Percentiles rank a stretch among this genome's conserved stretches.
phyloP scores from a whole-genome alignment of 352 stramenopile genomes.

The Globisporangium echinulatum region DNA sequence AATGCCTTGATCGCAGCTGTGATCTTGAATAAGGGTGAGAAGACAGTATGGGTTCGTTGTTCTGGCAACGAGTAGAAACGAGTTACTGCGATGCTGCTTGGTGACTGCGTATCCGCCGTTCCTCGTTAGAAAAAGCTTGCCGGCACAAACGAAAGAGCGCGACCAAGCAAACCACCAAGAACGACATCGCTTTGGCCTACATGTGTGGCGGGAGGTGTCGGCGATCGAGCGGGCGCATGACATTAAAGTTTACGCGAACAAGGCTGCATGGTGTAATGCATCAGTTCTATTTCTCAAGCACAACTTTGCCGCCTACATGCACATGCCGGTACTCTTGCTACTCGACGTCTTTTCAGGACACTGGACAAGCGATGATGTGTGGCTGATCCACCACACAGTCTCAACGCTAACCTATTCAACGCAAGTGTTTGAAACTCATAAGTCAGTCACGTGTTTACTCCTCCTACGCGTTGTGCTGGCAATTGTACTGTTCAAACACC shows the following conservation, averaged over 20 bases:
- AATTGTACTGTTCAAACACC: no score
- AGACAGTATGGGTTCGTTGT: neutral
- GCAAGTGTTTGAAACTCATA: no score
- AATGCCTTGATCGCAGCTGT: neutral
- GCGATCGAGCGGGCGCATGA: neutral
- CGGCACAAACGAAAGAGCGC: neutral
- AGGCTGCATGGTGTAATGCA: neutral
- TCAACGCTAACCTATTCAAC: no score
- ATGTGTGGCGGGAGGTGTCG: neutral
- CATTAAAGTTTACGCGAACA: neutral
- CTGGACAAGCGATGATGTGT: neutral
- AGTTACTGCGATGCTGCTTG: neutral
- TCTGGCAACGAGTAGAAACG: neutral
- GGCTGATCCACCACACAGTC: no score
- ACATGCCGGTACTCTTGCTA: neutral
- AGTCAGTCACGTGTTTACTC: no score
- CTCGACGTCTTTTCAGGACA: neutral
- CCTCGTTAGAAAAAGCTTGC: neutral
- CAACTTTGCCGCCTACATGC: neutral
- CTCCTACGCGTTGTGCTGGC: no score
- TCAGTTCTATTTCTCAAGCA: neutral
- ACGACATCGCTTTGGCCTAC: neutral
- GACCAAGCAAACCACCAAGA: neutral
- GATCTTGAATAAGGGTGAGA: neutral
- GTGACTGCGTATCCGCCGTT: neutral